Percentiles rank a stretch among this genome's conserved stretches.
Evolutionary conservation across 2,329 filamentous ascomycete species (phyloP).

Genomic region (Cryoendolithus antarcticus): DNA sequence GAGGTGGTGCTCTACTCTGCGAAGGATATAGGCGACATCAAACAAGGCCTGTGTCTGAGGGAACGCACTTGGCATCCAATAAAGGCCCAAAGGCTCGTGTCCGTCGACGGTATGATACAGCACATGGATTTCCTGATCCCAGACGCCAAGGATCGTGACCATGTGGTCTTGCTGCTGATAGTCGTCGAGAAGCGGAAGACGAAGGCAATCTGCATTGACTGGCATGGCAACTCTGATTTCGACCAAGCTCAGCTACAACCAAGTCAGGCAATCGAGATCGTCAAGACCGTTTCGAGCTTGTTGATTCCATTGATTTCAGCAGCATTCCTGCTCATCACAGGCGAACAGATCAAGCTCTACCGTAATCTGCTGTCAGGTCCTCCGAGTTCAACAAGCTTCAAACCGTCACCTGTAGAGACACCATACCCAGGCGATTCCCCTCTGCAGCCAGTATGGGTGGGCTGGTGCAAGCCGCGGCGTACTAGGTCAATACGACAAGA

Average conservation of each 20-base stretch:
- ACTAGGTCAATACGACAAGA: slow-evolving; percentile 47
- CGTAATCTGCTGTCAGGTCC: slow-evolving; percentile 29
- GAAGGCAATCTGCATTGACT: slow-evolving; percentile 24
- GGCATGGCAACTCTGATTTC: slow-evolving; percentile 14
- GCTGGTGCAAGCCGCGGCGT: slow-evolving; percentile 71
- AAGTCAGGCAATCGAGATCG: slow-evolving; percentile 13
- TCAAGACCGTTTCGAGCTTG: slow-evolving; percentile 21
- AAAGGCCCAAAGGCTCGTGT: slow-evolving; percentile 33
- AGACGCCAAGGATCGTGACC: slow-evolving; percentile 46
- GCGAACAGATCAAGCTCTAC: slow-evolving; percentile 25
- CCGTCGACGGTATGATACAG: slow-evolving; percentile 61
- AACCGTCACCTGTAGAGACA: not conserved
- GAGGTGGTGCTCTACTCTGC: slow-evolving; percentile 62
- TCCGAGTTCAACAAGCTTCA: slow-evolving; percentile 9
- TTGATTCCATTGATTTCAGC: slow-evolving; percentile 30
- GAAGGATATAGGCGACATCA: slow-evolving; percentile 38
- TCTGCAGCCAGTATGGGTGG: slow-evolving; percentile 47
- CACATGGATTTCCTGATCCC: slow-evolving; percentile 80
- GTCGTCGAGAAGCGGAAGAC: slow-evolving; percentile 33
- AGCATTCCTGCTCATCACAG: slow-evolving; percentile 29
- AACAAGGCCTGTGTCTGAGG: slow-evolving; percentile 35
- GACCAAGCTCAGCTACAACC: slow-evolving; percentile 12
- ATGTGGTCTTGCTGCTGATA: slow-evolving; percentile 64
- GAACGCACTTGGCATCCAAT: slow-evolving; percentile 47
- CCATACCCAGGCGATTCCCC: slow-evolving; percentile 14